phyloP scores from a whole-genome alignment of 768 basidiomycete genomes.

The Amanita inopinata region DNA sequence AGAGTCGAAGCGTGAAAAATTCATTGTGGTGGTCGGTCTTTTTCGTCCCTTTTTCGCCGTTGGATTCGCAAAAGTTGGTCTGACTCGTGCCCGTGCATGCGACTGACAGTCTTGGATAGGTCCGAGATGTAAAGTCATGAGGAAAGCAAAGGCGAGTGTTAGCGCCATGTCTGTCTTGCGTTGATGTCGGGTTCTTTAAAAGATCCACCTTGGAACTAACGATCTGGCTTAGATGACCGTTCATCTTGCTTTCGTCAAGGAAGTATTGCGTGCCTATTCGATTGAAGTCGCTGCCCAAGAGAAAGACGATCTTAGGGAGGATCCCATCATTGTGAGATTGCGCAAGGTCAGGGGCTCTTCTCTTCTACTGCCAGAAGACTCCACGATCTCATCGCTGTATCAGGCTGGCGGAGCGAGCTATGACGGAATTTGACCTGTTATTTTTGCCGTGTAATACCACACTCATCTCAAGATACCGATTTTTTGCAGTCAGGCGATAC shows the following conservation, averaged over 20 bases:
- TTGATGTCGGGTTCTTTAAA: constrained; percentile 19
- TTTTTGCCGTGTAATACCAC: constrained; percentile 8
- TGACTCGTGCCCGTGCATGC: constrained; percentile 14
- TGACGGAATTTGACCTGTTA: constrained; percentile 55
- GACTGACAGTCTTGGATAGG: constrained; percentile 64
- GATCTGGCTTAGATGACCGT: constrained; percentile 68
- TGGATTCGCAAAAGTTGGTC: constrained; percentile 15
- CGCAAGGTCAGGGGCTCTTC: constrained; percentile 51
- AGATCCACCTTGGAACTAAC: constrained; percentile 20
- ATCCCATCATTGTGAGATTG: constrained; percentile 71
- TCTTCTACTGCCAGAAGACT: background rate
- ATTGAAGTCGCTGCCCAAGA: constrained; percentile 84
- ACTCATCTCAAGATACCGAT: constrained; percentile 3
- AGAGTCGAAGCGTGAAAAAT: constrained; percentile 83
- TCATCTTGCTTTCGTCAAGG: constrained; percentile 82
- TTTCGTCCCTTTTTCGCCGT: constrained; percentile 10
- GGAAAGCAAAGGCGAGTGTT: constrained; percentile 72
- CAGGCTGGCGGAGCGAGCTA: constrained; percentile 87
- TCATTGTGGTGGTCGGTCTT: constrained; percentile 54
- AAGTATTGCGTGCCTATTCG: constrained; percentile 65
- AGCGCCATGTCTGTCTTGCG: constrained; percentile 5
- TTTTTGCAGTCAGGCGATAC: background rate
- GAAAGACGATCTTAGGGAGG: constrained; percentile 79
- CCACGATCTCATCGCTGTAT: constrained; percentile 4
- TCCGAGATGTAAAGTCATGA: constrained; percentile 76